Evolutionary conservation across 768 basidiomycete genomes (phyloP), one percentile per base, ranked within the genome.

Genomic region (Leucosporidium creatinivorum): DNA sequence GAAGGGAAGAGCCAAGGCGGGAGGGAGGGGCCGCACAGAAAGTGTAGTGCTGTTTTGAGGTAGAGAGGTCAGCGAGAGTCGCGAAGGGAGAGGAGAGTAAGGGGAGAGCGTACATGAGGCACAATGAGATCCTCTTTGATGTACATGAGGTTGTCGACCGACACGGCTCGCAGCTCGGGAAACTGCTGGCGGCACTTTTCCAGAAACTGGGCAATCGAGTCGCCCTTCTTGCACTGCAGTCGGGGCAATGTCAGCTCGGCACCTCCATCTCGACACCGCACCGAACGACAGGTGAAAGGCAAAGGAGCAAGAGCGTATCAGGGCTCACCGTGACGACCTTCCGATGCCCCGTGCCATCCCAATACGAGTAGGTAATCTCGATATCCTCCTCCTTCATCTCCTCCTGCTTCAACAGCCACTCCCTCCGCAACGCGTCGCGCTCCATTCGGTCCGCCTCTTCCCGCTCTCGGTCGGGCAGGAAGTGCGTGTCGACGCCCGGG

Each of bases 41-140:
- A 1, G 93, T 96, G 79, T 97, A 85, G 77, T 98, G 94, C 91
- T 97, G 73, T n/a, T 31, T 10, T 26, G 54, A 44, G 7, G 2
- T 13, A 58, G 30, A 12, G 33, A 59, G 47, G 64, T 64, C 58
- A 49, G 63, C 54, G 19, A 62, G 61, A 30, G 39, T 15, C 2
- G 8, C 33, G 10, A 13, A 44, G 47, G 67, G 36, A 1, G 31
- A 26, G 49, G 21, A 55, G 33, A 19, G 31, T 21, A 4, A 28
- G 8, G 47, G 67, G 51, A 28, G 36, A 15, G 78, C 87, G 55
- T 79, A 92, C 93, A 75, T 93, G 92, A 21, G 96, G 96, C 75
- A 99, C 92, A 72, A 99, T 93, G 61, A 99, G 81, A 76, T 99
- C 96, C 81, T 99, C 96, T 89, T 96, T 73, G 79, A 99, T 85